Evolutionary conservation across 768 basidiomycete species (phyloP).

Genomic region (Mycena latifolia): DNA sequence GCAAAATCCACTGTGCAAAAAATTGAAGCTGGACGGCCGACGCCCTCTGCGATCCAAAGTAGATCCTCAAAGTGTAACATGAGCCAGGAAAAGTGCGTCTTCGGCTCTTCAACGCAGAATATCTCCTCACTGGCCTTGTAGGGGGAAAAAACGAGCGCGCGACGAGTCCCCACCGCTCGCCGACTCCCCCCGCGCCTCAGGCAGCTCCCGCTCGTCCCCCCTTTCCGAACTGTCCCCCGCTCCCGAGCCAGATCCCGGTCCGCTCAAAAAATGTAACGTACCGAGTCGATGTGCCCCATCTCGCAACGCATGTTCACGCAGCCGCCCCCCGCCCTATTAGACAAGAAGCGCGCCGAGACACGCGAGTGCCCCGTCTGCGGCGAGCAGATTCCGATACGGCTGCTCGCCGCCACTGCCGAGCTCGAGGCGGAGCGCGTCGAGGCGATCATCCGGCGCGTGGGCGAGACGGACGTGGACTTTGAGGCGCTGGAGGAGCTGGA

Average conservation of each 20-base stretch:
- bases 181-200: conserved; percentile 35
- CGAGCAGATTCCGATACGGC: conserved; percentile 78
- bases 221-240: conserved; percentile 50
- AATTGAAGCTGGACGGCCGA: no score
- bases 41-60: no score
- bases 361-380: conserved; percentile 80
- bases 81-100: conserved; percentile 47
- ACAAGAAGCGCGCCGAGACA: conserved; percentile 76
- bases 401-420: conserved; percentile 72
- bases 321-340: conserved; percentile 14
- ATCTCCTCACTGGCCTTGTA: conserved; percentile 30
- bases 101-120: not conserved
- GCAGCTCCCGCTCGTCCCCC: conserved; percentile 27
- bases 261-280: conserved; percentile 61
- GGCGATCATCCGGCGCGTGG: conserved; percentile 72
- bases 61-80: not conserved
- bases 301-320: not conserved
- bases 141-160: conserved; percentile 65
- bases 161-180: conserved; percentile 41
- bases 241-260: conserved; percentile 48
- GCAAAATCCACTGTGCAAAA: no score
- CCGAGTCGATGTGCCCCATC: conserved; percentile 13
- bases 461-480: conserved; percentile 68
- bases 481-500: conserved; percentile 56
- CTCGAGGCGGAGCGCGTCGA: conserved; percentile 80